These are phyloP conservation scores for Millerozyma acaciae DNA, from an alignment of 805 yeast genomes.

Conservation along the genomic window DNA sequence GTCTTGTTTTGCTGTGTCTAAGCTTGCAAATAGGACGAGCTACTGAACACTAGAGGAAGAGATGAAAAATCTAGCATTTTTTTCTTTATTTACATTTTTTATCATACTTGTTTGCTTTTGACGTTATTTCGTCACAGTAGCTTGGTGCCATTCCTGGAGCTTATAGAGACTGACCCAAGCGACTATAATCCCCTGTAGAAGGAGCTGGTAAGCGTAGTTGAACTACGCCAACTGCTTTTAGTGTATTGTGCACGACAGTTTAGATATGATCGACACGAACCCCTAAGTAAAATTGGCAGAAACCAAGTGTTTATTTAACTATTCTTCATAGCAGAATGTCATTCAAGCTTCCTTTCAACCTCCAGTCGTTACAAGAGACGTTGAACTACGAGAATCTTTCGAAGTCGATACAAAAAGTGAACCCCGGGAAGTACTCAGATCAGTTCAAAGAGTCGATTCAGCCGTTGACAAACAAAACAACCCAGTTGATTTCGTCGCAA, in stretches of 20 bases:
- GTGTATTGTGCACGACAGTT: background rate
- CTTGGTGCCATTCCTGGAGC: no score
- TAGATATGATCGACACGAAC: no score
- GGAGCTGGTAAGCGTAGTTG: no score
- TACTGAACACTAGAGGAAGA: no score
- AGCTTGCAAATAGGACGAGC: no score
- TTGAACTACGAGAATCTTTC: constrained; percentile 38
- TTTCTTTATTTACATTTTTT: no score
- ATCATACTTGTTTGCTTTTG: no score
- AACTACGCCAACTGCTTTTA: background rate
- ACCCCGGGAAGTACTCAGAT: constrained; percentile 40
- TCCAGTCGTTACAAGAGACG: constrained; percentile 40
- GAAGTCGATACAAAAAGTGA: constrained; percentile 32
- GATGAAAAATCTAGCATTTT: no score
- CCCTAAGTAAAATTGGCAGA: background rate
- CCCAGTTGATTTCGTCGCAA: constrained; percentile 56
- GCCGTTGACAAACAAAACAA: constrained; percentile 59
- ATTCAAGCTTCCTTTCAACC: constrained; percentile 36
- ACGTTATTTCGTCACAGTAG: background rate
- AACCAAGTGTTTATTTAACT: background rate
- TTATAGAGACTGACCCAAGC: no score
- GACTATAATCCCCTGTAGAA: no score
- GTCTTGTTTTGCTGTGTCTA: no score
- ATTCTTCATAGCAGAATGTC: constrained; percentile 25
- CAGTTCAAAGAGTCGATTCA: constrained; percentile 42